Percentiles rank a stretch among this genome's conserved stretches.
These are phyloP conservation scores for Moesziomyces antarcticus DNA, from an alignment of 1,284 basidiomycete genomes.

Conservation along the genomic window DNA sequence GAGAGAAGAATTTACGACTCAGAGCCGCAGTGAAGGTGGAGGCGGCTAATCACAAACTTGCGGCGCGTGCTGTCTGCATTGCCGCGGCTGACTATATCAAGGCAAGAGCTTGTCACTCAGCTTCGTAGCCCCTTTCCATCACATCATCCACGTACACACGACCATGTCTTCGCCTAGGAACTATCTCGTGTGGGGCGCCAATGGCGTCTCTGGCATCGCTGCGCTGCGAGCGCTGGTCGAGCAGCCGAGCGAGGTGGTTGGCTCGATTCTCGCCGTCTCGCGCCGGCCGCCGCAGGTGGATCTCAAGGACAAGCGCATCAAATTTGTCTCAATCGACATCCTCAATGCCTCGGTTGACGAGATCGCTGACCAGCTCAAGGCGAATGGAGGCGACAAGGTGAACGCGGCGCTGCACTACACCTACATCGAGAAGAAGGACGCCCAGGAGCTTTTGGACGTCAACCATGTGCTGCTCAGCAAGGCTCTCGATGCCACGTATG, in stretches of 20 bases:
- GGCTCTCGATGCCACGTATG: constrained; percentile 36
- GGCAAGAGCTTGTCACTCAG: too few species aligned
- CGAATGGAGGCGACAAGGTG: constrained; percentile 29
- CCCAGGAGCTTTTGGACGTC: constrained; percentile 36
- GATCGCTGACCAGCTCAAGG: constrained; percentile 28
- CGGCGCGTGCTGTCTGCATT: constrained; percentile 3
- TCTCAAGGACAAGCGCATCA: constrained; percentile 39
- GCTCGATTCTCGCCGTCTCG: constrained; percentile 32
- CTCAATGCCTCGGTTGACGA: constrained; percentile 30
- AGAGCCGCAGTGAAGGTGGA: neutral
- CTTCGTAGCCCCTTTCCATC: too few species aligned
- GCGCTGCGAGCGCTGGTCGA: constrained; percentile 42
- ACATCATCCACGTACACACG: neutral
- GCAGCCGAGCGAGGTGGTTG: constrained; percentile 16
- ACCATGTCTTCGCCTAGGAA: constrained; percentile 25
- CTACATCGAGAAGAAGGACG: constrained; percentile 47
- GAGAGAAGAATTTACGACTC: too few species aligned
- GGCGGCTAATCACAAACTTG: neutral
- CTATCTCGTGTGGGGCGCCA: constrained; percentile 45
- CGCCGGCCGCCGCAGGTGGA: constrained; percentile 35
- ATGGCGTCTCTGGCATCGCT: constrained; percentile 40
- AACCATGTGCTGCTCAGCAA: constrained; percentile 40
- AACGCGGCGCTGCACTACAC: constrained; percentile 44
- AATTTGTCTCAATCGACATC: constrained; percentile 46
- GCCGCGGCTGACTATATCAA: constrained; percentile 5